A percentile compares a stretch with the other conserved stretches of the same genome.
Conservation (phyloP, 306 rosid genomes). For the Dalbergia oliveri region DNA sequence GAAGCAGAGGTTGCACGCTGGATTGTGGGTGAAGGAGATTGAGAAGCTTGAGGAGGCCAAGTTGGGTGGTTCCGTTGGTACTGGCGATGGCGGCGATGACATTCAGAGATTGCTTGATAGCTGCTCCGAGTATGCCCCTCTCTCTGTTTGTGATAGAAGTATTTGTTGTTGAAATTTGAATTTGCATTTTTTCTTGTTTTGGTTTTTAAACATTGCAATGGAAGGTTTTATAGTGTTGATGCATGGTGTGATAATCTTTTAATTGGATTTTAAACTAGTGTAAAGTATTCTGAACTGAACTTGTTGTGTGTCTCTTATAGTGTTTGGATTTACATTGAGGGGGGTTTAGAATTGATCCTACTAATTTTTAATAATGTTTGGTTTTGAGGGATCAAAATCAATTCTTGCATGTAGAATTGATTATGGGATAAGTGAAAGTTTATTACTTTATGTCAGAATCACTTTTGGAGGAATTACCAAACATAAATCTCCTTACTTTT, state of each 20-base stretch:
- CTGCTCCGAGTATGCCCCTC: conserved; percentile 72
- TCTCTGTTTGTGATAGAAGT: background rate
- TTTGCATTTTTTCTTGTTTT: no score
- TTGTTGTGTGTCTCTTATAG: background rate
- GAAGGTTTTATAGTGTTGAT: background rate
- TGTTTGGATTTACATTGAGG: no score
- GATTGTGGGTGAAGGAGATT: conserved; percentile 92
- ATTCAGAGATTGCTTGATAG: conserved; percentile 89
- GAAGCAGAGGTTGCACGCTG: conserved; percentile 91
- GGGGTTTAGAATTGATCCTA: no score
- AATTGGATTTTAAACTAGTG: background rate
- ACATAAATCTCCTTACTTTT: no score
- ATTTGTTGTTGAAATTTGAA: background rate
- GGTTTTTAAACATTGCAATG: background rate
- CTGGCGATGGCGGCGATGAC: conserved; percentile 65
- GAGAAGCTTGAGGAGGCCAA: conserved; percentile 91
- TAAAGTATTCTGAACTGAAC: background rate
- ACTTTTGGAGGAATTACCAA: no score
- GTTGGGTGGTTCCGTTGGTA: conserved; percentile 57
- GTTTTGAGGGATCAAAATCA: no score
- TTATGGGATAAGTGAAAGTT: no score
- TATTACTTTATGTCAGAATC: no score
- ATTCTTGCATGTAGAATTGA: no score
- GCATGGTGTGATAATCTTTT: background rate
- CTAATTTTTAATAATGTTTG: no score